Percentiles rank a stretch among this genome's conserved stretches.
Conservation (phyloP, 2,329 filamentous ascomycete genomes). For the Neonectria hederae region DNA sequence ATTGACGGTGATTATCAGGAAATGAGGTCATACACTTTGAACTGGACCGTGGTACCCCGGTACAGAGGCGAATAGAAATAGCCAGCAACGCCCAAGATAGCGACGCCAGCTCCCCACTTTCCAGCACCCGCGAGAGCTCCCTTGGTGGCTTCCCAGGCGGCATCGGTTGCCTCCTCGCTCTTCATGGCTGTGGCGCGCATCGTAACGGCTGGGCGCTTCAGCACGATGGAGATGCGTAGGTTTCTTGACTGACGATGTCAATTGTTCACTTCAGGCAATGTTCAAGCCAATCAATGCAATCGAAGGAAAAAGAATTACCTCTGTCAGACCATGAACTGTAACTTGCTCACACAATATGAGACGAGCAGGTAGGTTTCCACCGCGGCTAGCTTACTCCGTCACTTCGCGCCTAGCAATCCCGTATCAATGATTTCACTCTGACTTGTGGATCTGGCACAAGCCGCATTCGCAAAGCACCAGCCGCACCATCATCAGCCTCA, state of each 20-base stretch:
- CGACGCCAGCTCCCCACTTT: constrained; percentile 77
- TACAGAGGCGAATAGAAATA: constrained; percentile 76
- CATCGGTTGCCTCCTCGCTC: constrained; percentile 73
- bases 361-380: constrained; percentile 16
- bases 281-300: constrained; percentile 1
- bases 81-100: constrained; percentile 68
- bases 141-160: constrained; percentile 75
- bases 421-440: constrained; percentile 26
- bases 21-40: constrained; percentile 72
- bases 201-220: constrained; percentile 13
- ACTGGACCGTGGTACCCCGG: constrained; percentile 76
- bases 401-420: constrained; percentile 28
- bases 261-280: not conserved
- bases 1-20: not conserved
- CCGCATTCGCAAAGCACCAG: constrained; percentile 8
- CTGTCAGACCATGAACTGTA: constrained; percentile 31
- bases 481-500: constrained; percentile 11
- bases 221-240: not conserved
- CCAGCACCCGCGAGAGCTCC: constrained; percentile 74
- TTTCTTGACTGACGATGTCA: not conserved
- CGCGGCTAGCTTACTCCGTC: constrained; percentile 8
- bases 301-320: constrained; percentile 19
- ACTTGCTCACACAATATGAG: constrained; percentile 24
- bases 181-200: constrained; percentile 59
- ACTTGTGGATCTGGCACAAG: constrained; percentile 3